A percentile compares a stretch with the other conserved stretches of the same genome.
These are phyloP conservation scores for Zygosaccharomyces pseudobailii DNA, from an alignment of 1,139 yeast species.

Conservation along the genomic window DNA sequence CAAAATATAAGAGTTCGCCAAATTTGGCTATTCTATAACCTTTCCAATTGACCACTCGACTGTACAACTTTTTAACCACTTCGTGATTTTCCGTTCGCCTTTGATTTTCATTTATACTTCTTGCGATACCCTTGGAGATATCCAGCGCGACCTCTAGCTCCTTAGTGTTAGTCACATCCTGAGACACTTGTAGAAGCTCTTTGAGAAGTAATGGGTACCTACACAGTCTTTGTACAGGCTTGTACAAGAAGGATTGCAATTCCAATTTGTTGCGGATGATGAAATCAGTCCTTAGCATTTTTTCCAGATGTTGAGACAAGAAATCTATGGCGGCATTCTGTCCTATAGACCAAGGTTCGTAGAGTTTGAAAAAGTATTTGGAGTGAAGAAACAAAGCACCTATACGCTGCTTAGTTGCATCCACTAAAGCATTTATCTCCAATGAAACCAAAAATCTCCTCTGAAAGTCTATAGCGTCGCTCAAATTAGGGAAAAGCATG, in stretches of 20 bases:
- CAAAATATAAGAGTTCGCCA: slow-evolving; percentile 80
- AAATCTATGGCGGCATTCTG: slow-evolving; percentile 84
- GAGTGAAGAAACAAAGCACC: slow-evolving; percentile 86
- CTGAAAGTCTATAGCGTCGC: slow-evolving; percentile 85
- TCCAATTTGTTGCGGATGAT: slow-evolving; percentile 84
- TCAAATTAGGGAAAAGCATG: slow-evolving; percentile 78
- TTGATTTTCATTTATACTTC: slow-evolving; percentile 88
- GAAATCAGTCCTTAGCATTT: slow-evolving; percentile 29
- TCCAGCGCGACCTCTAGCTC: slow-evolving; percentile 69
- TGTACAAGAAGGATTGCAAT: slow-evolving; percentile 79
- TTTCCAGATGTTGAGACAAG: slow-evolving; percentile 47
- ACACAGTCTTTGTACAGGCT: slow-evolving; percentile 93
- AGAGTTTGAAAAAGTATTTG: slow-evolving; percentile 77
- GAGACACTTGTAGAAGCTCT: slow-evolving; percentile 64
- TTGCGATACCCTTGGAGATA: slow-evolving; percentile 68
- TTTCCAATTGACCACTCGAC: slow-evolving; percentile 84
- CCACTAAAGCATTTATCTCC: slow-evolving; percentile 79
- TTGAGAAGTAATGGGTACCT: slow-evolving; percentile 81
- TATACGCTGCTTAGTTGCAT: slow-evolving; percentile 71
- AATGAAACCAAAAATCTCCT: slow-evolving; percentile 81
- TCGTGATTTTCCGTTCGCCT: slow-evolving; percentile 85
- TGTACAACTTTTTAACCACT: slow-evolving; percentile 60
- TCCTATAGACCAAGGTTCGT: slow-evolving; percentile 86
- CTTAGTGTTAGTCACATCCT: slow-evolving; percentile 50
- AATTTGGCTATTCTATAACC: slow-evolving; percentile 81